Evolutionary conservation across 805 yeast genomes (phyloP), one percentile per base, ranked within the genome.

Genomic region (Candida nanaspora): DNA sequence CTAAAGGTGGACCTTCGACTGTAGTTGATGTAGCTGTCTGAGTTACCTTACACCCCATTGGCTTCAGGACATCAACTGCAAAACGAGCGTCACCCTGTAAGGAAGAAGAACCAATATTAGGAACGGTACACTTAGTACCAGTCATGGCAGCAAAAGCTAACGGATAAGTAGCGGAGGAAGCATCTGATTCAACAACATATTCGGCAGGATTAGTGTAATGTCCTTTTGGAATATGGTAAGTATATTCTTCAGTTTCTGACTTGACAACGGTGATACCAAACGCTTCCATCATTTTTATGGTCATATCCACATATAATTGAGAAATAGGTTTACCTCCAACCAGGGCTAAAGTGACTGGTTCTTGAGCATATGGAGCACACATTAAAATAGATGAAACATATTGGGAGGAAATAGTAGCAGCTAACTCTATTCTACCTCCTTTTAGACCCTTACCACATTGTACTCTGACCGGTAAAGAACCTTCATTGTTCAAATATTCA

Each of bases 281-380:
- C 18, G 82, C 70, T 37, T 74, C 76, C 98, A 93, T 93, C 95
- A 93, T 86, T 41, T 82, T 80, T 46, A 89, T 84, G 3, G 98
- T 93, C 98, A 93, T 93, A 57, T 89, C 96, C 48, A 93, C 88
- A 70, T 93, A 93, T 51, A 91, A 72, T 60, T 87, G 94, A 13
- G 98, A 91, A 45, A 93, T 86, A 49, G 98, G 98, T 61, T 89
- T 89, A 31, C 98, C 98, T 26, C 98, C 98, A 18, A 85, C 89
- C 45, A 93, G 72, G 8, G 91, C 66, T 56, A 93, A 74, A 8
- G 95, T 87, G 25, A 91, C 95, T 6, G 96, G 95, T 42, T 76
- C 72, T 42, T 79, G 65, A 10, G 98, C 98, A 57, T 89, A 93
- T 37, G 98, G 98, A 29, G 98, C 98, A 63, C 96, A 86, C 96